These are phyloP conservation scores for Apiotrichum domesticum DNA, from an alignment of 1,284 basidiomycete species.

Conservation along the genomic window DNA sequence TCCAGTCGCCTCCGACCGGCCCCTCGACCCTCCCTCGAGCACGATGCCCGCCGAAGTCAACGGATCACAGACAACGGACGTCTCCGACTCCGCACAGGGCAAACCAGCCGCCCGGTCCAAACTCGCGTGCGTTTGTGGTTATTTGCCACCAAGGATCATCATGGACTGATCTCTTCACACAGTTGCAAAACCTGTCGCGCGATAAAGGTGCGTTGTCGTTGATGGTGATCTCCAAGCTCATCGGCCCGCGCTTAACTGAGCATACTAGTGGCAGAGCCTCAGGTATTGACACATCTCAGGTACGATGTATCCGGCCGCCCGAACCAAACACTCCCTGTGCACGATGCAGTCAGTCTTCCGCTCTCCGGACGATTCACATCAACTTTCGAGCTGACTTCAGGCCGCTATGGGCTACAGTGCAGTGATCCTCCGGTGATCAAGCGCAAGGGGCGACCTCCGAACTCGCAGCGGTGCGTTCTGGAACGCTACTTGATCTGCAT, in stretches of 20 bases:
- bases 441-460: slow-evolving; percentile 22
- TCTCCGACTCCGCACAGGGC: neutral
- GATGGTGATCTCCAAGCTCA: too few species aligned
- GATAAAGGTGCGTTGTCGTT: slow-evolving; percentile 18
- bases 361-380: neutral
- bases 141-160: neutral
- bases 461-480: slow-evolving; percentile 6
- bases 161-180: neutral
- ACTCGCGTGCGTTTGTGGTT: slow-evolving; percentile 10
- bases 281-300: slow-evolving; percentile 7
- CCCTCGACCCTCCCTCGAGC: too few species aligned
- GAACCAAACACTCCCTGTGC: slow-evolving; percentile 17
- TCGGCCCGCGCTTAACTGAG: neutral
- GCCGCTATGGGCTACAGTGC: slow-evolving; percentile 20
- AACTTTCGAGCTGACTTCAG: slow-evolving; percentile 3
- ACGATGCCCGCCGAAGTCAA: too few species aligned
- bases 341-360: slow-evolving; percentile 19
- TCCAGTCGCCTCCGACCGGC: too few species aligned
- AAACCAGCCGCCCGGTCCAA: slow-evolving; percentile 12
- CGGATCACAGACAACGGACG: too few species aligned
- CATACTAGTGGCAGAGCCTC: neutral
- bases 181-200: slow-evolving; percentile 28
- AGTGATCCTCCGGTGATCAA: slow-evolving; percentile 24
- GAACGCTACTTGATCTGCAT: too few species aligned
- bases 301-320: slow-evolving; percentile 22